Conservation (phyloP, 345 rosid genomes). For the Salix arbutifolia region DNA sequence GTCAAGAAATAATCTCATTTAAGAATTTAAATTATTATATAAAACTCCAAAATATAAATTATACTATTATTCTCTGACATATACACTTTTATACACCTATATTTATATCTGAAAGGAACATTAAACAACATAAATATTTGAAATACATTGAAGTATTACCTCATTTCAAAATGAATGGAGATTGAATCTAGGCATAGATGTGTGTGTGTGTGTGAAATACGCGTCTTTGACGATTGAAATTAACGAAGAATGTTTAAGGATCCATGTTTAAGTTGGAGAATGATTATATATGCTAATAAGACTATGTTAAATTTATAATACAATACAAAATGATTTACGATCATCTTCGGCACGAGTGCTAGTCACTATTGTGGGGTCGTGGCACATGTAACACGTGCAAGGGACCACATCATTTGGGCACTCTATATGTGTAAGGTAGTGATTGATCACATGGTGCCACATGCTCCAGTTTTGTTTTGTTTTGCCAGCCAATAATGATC, state of each 20-base stretch:
- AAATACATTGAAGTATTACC: not conserved
- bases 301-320: not conserved
- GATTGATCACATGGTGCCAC: constrained; percentile 20
- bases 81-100: too few species aligned
- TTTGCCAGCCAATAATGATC: not conserved
- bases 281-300: not conserved
- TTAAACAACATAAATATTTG: not conserved
- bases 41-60: too few species aligned
- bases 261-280: not conserved
- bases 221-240: not conserved
- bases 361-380: not conserved
- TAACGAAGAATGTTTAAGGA: not conserved
- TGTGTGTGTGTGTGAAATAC: too few species aligned
- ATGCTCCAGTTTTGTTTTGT: not conserved
- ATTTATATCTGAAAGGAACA: too few species aligned
- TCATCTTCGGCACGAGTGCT: not conserved
- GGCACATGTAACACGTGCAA: constrained; percentile 3
- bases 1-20: too few species aligned
- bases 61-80: too few species aligned
- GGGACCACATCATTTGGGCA: not conserved
- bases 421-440: not conserved
- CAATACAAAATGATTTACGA: not conserved
- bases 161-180: not conserved
- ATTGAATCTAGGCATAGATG: not conserved
- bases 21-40: too few species aligned